phyloP scores from a whole-genome alignment of 441 rosid genomes.

The Melastoma candidum region DNA sequence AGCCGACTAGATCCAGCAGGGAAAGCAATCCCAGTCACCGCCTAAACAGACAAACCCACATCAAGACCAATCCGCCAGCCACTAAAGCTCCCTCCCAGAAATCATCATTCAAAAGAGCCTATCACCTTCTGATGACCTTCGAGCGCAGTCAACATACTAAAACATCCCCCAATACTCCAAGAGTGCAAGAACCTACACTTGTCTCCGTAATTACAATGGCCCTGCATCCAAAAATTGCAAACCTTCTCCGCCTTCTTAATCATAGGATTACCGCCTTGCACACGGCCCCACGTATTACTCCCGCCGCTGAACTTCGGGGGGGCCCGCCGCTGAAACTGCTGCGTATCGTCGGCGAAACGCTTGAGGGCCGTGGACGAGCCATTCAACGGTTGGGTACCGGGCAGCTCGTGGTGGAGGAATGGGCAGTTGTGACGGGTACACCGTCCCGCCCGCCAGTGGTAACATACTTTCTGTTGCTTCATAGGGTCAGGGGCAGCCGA shows the following conservation, averaged over 20 bases:
- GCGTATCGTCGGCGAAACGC: slow-evolving; percentile 59
- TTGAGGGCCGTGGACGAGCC: slow-evolving; percentile 29
- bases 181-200: slow-evolving; percentile 77
- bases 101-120: slow-evolving; percentile 5
- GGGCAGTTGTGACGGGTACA: slow-evolving; percentile 65
- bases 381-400: slow-evolving; percentile 27
- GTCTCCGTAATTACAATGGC: slow-evolving; percentile 66
- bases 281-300: slow-evolving; percentile 54
- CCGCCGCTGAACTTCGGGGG: slow-evolving; percentile 29
- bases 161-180: slow-evolving; percentile 77
- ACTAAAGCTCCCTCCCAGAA: neutral
- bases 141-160: slow-evolving; percentile 60
- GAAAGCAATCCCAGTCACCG: slow-evolving; percentile 75
- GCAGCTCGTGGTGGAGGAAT: slow-evolving; percentile 70
- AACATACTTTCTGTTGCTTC: slow-evolving; percentile 58
- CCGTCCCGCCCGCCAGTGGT: slow-evolving; percentile 82
- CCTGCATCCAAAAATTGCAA: slow-evolving; percentile 85
- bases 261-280: slow-evolving; percentile 23
- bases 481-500: slow-evolving; percentile 24
- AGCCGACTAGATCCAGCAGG: slow-evolving; percentile 88
- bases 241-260: slow-evolving; percentile 62
- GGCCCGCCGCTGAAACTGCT: slow-evolving; percentile 48
- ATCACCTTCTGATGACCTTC: slow-evolving; percentile 83
- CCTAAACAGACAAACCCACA: slow-evolving; percentile 23
- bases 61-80: neutral